Conservation (phyloP, 2,329 filamentous ascomycete species). For the Dothideomycetes sp. region DNA sequence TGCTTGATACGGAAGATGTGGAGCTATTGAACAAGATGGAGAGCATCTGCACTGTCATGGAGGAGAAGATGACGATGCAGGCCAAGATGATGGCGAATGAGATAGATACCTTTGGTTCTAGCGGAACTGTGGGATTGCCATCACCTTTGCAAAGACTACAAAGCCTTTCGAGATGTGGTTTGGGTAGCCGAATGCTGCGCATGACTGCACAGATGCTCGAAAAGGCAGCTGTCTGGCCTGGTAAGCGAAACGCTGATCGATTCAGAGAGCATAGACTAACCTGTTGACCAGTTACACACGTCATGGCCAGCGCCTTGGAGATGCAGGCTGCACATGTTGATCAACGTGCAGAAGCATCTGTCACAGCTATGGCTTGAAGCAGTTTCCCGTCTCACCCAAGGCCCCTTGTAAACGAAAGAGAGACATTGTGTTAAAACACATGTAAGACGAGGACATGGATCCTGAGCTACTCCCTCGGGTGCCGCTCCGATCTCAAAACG, state of each 20-base stretch:
- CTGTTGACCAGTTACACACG: constrained; percentile 49
- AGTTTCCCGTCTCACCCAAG: too few relatives aligned
- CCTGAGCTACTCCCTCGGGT: too few relatives aligned
- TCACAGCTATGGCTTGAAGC: constrained; percentile 7
- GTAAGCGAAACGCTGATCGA: constrained; percentile 42
- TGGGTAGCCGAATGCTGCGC: constrained; percentile 73
- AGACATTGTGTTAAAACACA: too few relatives aligned
- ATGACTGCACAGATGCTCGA: constrained; percentile 81
- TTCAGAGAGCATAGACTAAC: constrained; percentile 7
- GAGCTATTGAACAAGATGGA: constrained; percentile 76
- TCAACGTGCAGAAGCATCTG: constrained; percentile 46
- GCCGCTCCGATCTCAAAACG: too few relatives aligned
- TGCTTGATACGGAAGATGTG: constrained; percentile 84
- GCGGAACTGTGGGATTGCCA: constrained; percentile 34
- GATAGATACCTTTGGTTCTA: constrained; percentile 43
- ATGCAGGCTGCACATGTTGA: constrained; percentile 55
- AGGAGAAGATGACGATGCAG: constrained; percentile 58
- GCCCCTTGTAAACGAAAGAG: too few relatives aligned
- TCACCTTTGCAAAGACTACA: constrained; percentile 37
- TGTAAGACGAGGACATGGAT: too few relatives aligned
- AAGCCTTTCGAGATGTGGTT: constrained; percentile 56
- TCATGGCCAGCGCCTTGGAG: constrained; percentile 58
- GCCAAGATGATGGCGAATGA: constrained; percentile 46
- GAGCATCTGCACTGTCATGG: constrained; percentile 65
- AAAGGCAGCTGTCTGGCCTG: constrained; percentile 85